Percentiles rank a stretch among this genome's conserved stretches.
phyloP scores from a whole-genome alignment of 1,284 basidiomycete genomes.

The Ganoderma multipileum region DNA sequence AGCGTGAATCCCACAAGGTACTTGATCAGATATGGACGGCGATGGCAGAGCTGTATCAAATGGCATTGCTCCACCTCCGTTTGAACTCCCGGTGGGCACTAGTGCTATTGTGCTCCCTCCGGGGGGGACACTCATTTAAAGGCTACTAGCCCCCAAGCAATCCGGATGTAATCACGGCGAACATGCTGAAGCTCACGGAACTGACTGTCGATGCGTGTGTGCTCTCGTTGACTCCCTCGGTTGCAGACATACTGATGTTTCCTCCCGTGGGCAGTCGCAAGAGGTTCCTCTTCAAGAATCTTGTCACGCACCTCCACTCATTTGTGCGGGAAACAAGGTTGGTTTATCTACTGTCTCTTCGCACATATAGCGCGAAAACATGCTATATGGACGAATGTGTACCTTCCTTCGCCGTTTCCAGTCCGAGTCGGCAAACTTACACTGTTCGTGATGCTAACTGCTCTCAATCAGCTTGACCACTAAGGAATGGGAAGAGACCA shows the following conservation, averaged over 20 bases:
- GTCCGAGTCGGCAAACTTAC: too few species aligned
- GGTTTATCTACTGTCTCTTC: conserved; percentile 14
- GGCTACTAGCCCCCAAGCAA: conserved; percentile 52
- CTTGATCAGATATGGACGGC: conserved; percentile 3
- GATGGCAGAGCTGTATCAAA: conserved; percentile 36
- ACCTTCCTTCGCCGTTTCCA: too few species aligned
- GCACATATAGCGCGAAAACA: too few species aligned
- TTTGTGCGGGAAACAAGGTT: conserved; percentile 72
- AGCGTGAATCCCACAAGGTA: not conserved
- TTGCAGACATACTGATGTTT: not conserved
- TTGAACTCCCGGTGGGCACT: conserved; percentile 40
- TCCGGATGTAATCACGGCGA: conserved; percentile 63
- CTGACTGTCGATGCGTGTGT: conserved; percentile 51
- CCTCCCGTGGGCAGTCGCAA: conserved; percentile 30
- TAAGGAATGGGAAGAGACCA: conserved; percentile 85
- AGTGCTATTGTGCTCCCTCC: conserved; percentile 8
- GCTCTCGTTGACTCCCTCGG: not conserved
- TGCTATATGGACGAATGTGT: too few species aligned
- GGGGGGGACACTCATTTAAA: conserved; percentile 4
- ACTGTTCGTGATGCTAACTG: not conserved
- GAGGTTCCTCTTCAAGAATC: conserved; percentile 49
- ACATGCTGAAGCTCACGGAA: conserved; percentile 55
- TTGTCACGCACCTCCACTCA: conserved; percentile 60
- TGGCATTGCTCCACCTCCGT: conserved; percentile 39
- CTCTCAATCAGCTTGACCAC: conserved; percentile 62